Base-by-base conservation (phyloP, 2,329 filamentous ascomycete species). In the Fusarium denticulatum region DNA sequence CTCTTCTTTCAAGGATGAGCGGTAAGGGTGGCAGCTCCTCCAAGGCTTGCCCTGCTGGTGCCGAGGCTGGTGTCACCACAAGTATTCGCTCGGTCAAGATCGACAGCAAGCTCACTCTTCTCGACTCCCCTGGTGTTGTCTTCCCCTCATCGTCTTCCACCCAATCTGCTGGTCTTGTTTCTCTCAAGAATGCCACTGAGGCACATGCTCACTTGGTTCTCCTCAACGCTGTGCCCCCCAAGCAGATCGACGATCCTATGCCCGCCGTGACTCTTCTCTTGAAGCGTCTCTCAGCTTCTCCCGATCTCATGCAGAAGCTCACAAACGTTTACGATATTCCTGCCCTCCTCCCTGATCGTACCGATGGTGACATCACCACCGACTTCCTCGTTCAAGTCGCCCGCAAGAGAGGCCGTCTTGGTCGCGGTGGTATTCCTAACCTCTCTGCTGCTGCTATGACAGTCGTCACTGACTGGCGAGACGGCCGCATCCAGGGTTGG, bases 341-440 rank as follows among this genome's bases (percentile, higher is more conserved):
- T 13, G 90, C 96, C 4, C 88, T 98, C 24, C 88, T 97, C 79
- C 85, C 89, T 22, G 84, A 86, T 67, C 87, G 90, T 64, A 88
- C 87, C 16, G 88, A 91, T 73, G 93, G 92, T 63, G 95, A 98
- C 81, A 84, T 90, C 64, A 96, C 94, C 11, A 97, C 91, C 22
- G 94, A 98, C 82, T 98, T 98, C 85, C 85, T 99, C 40, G 91
- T 98, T 60, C 96, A 99, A 81, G 96, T 99, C 18, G 96, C 96
- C 10, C 90, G 96, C 78, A 98, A 97, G 86, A 90, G 96, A 69
- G 96, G 96, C 60, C 88, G 96, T 64, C 87, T 99, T 22, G 94
- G 96, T 57, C 92, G 93, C 76, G 95, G 96, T 26, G 96, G 96
- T 71, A 88, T 98, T 22, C 96, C 96, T 47, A 99, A 98, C 82